Evolutionary conservation across 2,329 filamentous ascomycete species (phyloP).

Genomic region (Fusarium foetens): DNA sequence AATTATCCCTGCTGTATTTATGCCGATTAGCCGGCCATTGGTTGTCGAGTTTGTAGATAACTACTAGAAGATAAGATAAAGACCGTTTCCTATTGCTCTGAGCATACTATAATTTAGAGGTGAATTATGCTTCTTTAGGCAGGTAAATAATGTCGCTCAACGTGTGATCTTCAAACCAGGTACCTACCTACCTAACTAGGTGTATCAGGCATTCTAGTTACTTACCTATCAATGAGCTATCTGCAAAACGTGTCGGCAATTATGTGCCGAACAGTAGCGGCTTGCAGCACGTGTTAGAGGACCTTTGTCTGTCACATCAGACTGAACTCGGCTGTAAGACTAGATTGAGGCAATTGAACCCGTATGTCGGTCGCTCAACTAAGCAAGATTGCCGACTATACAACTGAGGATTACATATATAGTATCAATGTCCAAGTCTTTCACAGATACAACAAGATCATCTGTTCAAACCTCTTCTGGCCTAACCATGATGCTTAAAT

Average conservation of each 20-base stretch:
- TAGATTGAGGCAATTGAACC: background rate
- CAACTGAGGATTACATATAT: background rate
- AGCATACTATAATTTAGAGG: background rate
- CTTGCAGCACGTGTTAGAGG: background rate
- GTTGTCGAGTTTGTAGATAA: background rate
- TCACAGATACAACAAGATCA: fast-evolving
- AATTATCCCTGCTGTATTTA: background rate
- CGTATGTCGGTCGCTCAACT: background rate
- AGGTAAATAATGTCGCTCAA: background rate
- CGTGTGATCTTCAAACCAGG: background rate
- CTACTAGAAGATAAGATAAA: background rate
- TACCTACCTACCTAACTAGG: background rate
- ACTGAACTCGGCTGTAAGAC: background rate
- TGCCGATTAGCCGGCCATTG: background rate
- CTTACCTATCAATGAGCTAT: background rate
- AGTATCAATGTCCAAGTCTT: background rate
- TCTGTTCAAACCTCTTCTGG: fast-evolving
- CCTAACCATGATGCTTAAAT: background rate
- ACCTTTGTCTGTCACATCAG: background rate
- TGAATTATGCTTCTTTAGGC: background rate
- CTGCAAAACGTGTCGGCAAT: background rate
- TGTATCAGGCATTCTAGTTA: background rate
- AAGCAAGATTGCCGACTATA: background rate
- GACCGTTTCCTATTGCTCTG: background rate
- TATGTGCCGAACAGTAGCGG: background rate